These are phyloP conservation scores for Solanum sejunctum DNA, from an alignment of 257 asterid species.

Conservation along the genomic window DNA sequence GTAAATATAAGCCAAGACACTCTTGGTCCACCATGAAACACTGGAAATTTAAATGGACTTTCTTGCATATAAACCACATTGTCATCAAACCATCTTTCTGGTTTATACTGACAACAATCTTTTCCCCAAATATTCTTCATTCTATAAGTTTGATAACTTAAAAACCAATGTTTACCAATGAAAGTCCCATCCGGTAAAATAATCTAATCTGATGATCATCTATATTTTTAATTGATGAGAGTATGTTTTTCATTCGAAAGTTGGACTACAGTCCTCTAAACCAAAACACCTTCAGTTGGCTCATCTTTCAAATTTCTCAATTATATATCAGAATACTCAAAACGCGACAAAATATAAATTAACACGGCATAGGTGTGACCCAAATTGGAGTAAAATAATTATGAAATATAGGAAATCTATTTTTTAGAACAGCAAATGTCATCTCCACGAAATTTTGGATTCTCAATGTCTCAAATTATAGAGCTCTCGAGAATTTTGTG, in stretches of 20 bases:
- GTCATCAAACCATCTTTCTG: conserved; percentile 78
- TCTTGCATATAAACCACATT: conserved; percentile 53
- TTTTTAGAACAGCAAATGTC: background rate
- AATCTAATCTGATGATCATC: background rate
- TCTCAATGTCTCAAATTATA: background rate
- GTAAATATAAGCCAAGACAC: conserved; percentile 77
- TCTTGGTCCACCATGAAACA: conserved; percentile 86
- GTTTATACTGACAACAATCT: conserved; percentile 63
- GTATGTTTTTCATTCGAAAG: no score
- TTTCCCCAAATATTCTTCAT: conserved; percentile 76
- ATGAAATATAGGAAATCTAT: background rate
- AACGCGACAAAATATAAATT: no score
- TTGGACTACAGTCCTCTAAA: no score
- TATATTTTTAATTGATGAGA: no score
- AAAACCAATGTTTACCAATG: conserved; percentile 45
- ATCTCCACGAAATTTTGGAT: background rate
- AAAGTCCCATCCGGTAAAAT: conserved; percentile 71
- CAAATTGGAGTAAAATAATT: no score
- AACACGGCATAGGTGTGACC: no score
- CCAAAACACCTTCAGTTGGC: no score
- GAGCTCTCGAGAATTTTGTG: background rate
- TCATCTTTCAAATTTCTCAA: no score
- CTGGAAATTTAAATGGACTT: conserved; percentile 52
- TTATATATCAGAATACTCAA: no score
- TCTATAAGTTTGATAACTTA: conserved; percentile 48